These are phyloP conservation scores for Calonectria ilicicola DNA, from an alignment of 2,329 filamentous ascomycete species.

Conservation along the genomic window DNA sequence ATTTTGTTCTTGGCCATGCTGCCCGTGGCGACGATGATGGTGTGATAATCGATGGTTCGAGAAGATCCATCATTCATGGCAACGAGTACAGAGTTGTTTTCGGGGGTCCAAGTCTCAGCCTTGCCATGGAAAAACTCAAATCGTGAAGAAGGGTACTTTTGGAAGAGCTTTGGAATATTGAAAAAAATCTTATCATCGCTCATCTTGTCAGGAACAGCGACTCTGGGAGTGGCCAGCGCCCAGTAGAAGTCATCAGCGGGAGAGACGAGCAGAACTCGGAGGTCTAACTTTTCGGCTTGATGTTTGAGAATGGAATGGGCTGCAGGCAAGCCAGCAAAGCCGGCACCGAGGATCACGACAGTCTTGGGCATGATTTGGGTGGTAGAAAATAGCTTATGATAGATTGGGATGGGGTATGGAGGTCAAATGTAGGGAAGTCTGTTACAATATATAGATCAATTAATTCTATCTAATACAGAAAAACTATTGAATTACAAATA, in stretches of 20 bases:
- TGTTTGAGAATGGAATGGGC: conserved; percentile 17
- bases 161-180: conserved; percentile 4
- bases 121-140: conserved; percentile 17
- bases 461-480: too few species aligned
- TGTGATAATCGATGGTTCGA: conserved; percentile 3
- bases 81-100: background rate
- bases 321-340: background rate
- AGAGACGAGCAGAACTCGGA: conserved; percentile 14
- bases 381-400: too few species aligned
- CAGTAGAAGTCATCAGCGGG: conserved; percentile 19
- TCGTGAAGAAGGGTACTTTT: background rate
- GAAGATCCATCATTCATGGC: background rate
- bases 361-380: background rate
- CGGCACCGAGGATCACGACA: conserved; percentile 5
- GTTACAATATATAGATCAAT: too few species aligned
- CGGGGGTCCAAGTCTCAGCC: background rate
- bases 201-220: background rate
- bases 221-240: conserved; percentile 11
- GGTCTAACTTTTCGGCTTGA: background rate
- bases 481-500: too few species aligned
- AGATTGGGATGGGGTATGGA: too few species aligned
- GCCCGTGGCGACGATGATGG: conserved; percentile 11
- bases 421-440: background rate
- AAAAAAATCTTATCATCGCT: conserved; percentile 14
- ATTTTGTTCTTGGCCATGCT: background rate